Evolutionary conservation across 2,329 filamentous ascomycete genomes (phyloP).

Genomic region (Neofusicoccum umdonicola): DNA sequence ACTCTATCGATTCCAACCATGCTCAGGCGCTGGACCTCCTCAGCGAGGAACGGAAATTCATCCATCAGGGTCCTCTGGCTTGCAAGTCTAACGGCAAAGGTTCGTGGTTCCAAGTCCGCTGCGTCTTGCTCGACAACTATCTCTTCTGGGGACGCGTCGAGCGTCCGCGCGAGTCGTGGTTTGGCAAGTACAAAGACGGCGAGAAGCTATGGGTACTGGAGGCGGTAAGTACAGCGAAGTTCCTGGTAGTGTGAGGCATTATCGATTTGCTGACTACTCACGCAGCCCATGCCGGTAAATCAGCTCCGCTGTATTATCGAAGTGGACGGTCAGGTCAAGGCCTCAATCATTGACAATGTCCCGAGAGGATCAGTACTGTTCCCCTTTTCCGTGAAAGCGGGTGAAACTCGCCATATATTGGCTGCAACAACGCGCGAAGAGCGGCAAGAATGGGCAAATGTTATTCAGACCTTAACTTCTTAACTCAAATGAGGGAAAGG

Average conservation of each 20-base stretch:
- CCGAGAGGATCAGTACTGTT: slow-evolving; percentile 27
- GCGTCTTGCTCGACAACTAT: slow-evolving; percentile 30
- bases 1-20: not conserved
- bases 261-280: not conserved
- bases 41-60: slow-evolving; percentile 22
- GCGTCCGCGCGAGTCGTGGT: slow-evolving; percentile 20
- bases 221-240: slow-evolving; percentile 19
- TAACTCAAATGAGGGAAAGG: no score
- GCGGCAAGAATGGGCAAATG: slow-evolving; percentile 22
- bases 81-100: slow-evolving; percentile 32
- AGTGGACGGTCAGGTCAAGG: slow-evolving; percentile 22
- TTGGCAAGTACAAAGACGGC: not conserved
- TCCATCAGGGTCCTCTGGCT: slow-evolving; percentile 27
- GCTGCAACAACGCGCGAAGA: slow-evolving; percentile 23
- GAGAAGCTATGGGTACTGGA: slow-evolving; percentile 23
- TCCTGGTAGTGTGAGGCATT: no score
- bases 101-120: slow-evolving; percentile 30
- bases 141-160: slow-evolving; percentile 32
- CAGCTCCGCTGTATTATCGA: slow-evolving; percentile 22
- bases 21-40: slow-evolving; percentile 22
- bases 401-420: slow-evolving; percentile 25
- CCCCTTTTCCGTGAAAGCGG: slow-evolving; percentile 20
- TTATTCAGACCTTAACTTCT: not conserved
- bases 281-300: slow-evolving; percentile 23
- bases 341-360: slow-evolving; percentile 29